phyloP scores from a whole-genome alignment of 225 moss, liverwort and hornwort genomes.

The Polytrichum commune region DNA sequence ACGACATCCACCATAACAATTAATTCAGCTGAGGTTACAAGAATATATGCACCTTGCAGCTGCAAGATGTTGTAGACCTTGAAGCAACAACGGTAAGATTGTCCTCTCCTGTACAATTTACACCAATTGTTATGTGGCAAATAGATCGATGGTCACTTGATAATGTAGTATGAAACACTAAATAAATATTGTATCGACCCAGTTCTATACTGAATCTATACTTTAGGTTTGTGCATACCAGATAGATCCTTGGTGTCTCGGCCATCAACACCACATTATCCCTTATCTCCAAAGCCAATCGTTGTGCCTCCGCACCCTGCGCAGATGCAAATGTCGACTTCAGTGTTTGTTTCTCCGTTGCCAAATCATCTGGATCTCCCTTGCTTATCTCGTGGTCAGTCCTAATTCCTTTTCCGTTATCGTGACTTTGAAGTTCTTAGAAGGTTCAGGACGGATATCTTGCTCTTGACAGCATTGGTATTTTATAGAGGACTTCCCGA shows the following conservation, averaged over 20 bases:
- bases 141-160: background rate
- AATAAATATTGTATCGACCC: background rate
- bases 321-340: accelerated
- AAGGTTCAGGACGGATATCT: no score
- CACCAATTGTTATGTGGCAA: background rate
- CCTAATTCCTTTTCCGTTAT: no score
- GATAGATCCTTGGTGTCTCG: constrained; percentile 34
- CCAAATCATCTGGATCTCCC: no score
- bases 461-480: no score
- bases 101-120: constrained; percentile 47
- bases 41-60: constrained; percentile 44
- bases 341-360: background rate
- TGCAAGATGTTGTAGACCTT: constrained; percentile 75
- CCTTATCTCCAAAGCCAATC: constrained; percentile 20
- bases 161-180: background rate
- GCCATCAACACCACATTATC: constrained; percentile 30
- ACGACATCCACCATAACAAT: no score
- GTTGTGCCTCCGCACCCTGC: constrained; percentile 37
- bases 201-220: no score
- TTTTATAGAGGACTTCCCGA: no score
- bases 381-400: no score
- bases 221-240: constrained; percentile 19
- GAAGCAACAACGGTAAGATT: constrained; percentile 61
- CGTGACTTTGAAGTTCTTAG: no score
- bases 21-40: no score